These are phyloP conservation scores for Zychaea mexicana DNA, from an alignment of 371 early-diverging fungal genomes.

Conservation along the genomic window DNA sequence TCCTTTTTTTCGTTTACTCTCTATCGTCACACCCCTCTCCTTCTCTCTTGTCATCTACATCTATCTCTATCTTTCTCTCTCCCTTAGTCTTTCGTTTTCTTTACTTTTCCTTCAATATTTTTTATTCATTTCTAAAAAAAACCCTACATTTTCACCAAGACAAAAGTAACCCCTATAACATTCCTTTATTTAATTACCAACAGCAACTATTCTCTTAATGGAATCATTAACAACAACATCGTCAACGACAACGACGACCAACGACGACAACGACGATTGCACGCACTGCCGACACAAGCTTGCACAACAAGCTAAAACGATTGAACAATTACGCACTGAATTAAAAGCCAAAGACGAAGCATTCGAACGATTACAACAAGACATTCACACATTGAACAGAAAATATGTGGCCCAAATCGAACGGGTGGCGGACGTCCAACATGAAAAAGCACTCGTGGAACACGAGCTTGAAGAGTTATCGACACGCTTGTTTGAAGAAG, in stretches of 20 bases:
- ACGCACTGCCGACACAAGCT: slow-evolving; percentile 25
- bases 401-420: slow-evolving; percentile 78
- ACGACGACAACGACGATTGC: slow-evolving; percentile 3
- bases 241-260: neutral
- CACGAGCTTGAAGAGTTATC: slow-evolving; percentile 82
- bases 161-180: neutral
- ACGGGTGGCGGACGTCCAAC: slow-evolving; percentile 67
- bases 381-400: slow-evolving; percentile 68
- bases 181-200: neutral
- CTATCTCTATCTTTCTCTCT: too few species aligned
- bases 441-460: slow-evolving; percentile 69
- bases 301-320: slow-evolving; percentile 9
- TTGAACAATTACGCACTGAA: slow-evolving; percentile 13
- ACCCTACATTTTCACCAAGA: neutral
- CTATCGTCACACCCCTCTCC: too few species aligned
- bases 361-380: slow-evolving; percentile 39
- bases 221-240: neutral
- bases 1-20: too few species aligned
- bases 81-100: too few species aligned
- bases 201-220: neutral
- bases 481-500: slow-evolving; percentile 78
- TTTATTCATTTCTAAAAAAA: too few species aligned
- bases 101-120: too few species aligned
- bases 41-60: too few species aligned
- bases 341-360: slow-evolving; percentile 11